Conservation (phyloP, 176 grass and related monocot species). For the Tillandsia leiboldiana region DNA sequence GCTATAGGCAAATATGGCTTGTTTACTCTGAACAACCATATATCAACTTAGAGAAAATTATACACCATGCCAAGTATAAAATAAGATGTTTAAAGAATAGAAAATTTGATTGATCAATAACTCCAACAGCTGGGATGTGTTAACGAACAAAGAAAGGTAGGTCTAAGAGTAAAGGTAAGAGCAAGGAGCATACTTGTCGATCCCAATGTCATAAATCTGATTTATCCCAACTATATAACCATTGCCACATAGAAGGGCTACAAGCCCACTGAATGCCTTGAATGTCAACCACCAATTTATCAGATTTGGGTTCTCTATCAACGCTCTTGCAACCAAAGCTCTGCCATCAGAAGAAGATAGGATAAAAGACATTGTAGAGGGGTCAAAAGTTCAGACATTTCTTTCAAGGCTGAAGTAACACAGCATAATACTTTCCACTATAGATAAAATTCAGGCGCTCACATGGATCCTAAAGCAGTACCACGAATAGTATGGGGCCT, state of each 20-base stretch:
- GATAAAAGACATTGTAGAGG: not conserved
- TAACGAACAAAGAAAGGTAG: not conserved
- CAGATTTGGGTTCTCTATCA: slow-evolving; percentile 72
- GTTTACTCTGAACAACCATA: slow-evolving; percentile 62
- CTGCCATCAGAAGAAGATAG: slow-evolving; percentile 30
- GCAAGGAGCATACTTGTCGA: slow-evolving; percentile 65
- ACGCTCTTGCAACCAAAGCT: slow-evolving; percentile 84
- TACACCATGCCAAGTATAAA: not conserved
- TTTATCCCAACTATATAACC: slow-evolving; percentile 98
- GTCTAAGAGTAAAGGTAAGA: not conserved
- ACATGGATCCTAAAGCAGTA: slow-evolving; percentile 91
- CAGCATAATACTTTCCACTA: not conserved
- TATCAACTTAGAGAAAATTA: not conserved
- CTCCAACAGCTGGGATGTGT: not conserved
- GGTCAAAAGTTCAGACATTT: not conserved
- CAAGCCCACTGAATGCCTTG: slow-evolving; percentile 72
- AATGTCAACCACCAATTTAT: slow-evolving; percentile 79
- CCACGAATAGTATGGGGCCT: slow-evolving; percentile 94
- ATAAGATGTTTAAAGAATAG: not conserved
- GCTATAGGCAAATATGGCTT: slow-evolving; percentile 97
- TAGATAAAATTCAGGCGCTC: slow-evolving; percentile 7
- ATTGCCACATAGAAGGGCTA: slow-evolving; percentile 69
- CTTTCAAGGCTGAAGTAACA: slow-evolving; percentile 10
- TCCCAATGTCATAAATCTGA: slow-evolving; percentile 93
- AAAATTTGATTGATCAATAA: not conserved